These are phyloP conservation scores for Termitomyces sp. DNA, from an alignment of 768 basidiomycete genomes.

Conservation along the genomic window DNA sequence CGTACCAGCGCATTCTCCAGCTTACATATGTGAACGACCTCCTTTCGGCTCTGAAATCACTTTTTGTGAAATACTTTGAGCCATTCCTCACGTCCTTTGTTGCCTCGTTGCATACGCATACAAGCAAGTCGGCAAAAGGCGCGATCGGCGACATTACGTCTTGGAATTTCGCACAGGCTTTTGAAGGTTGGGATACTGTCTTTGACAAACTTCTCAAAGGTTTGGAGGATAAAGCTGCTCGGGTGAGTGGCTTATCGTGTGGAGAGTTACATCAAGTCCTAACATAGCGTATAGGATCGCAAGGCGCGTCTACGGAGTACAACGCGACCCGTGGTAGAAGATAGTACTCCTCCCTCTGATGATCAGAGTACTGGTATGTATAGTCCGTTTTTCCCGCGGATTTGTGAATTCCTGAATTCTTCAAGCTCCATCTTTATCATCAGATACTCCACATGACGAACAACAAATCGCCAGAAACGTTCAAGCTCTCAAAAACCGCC, in stretches of 20 bases:
- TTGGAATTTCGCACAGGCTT: slow-evolving; percentile 70
- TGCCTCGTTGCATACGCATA: slow-evolving; percentile 77
- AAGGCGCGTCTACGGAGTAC: slow-evolving; percentile 57
- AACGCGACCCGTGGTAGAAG: slow-evolving; percentile 32
- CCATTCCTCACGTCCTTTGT: slow-evolving; percentile 83
- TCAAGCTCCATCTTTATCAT: slow-evolving; percentile 45
- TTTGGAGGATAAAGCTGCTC: slow-evolving; percentile 72
- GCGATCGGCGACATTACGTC: slow-evolving; percentile 34
- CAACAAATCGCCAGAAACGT: slow-evolving; percentile 93
- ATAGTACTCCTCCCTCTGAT: slow-evolving; percentile 53
- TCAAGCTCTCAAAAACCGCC: slow-evolving; percentile 80
- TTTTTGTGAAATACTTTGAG: slow-evolving; percentile 86
- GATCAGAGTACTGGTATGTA: slow-evolving; percentile 56
- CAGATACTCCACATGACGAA: slow-evolving; percentile 64
- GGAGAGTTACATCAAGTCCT: slow-evolving; percentile 5
- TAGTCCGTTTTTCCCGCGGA: background rate
- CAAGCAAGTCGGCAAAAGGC: slow-evolving; percentile 46
- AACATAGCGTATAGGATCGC: slow-evolving; percentile 51
- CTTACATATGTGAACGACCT: slow-evolving; percentile 93
- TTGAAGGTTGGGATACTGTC: slow-evolving; percentile 77
- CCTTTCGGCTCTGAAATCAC: slow-evolving; percentile 69
- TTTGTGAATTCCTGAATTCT: background rate
- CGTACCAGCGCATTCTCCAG: slow-evolving; percentile 94
- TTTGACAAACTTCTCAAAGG: slow-evolving; percentile 76
- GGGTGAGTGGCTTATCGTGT: slow-evolving; percentile 35